These are phyloP conservation scores for Fusarium fracticaudum DNA, from an alignment of 2,329 filamentous ascomycete genomes.

Conservation along the genomic window DNA sequence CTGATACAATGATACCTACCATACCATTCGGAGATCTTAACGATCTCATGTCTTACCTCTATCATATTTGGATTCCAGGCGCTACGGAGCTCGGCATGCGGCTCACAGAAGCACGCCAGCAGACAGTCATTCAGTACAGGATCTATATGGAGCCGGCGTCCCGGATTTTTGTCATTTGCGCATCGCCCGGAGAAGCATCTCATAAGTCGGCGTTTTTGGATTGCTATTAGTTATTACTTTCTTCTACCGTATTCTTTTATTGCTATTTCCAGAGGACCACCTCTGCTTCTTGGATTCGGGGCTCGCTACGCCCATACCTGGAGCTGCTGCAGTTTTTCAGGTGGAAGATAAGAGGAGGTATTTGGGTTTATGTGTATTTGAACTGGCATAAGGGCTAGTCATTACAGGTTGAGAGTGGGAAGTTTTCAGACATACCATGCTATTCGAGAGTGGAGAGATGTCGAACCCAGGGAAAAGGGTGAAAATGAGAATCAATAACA, in stretches of 20 bases:
- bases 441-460: not conserved
- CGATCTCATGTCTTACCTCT: slow-evolving; percentile 37
- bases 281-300: not conserved
- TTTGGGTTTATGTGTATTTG: slow-evolving; percentile 1
- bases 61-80: slow-evolving; percentile 35
- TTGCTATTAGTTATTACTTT: not conserved
- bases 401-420: not conserved
- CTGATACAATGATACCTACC: slow-evolving; percentile 32
- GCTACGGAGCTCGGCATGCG: slow-evolving; percentile 35
- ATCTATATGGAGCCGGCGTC: slow-evolving; percentile 43
- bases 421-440: not conserved
- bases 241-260: not conserved
- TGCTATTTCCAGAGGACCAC: not conserved
- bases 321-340: not conserved
- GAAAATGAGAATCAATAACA: slow-evolving; percentile 19
- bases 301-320: not conserved
- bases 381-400: not conserved
- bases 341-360: not conserved
- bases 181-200: slow-evolving; percentile 31
- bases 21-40: slow-evolving; percentile 35
- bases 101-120: slow-evolving; percentile 40
- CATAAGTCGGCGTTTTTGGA: slow-evolving; percentile 42
- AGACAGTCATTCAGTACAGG: slow-evolving; percentile 36
- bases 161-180: slow-evolving; percentile 16
- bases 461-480: not conserved